Evolutionary conservation across 495 filamentous ascomycete genomes (phyloP).

Genomic region (Lichenothelia convexa): DNA sequence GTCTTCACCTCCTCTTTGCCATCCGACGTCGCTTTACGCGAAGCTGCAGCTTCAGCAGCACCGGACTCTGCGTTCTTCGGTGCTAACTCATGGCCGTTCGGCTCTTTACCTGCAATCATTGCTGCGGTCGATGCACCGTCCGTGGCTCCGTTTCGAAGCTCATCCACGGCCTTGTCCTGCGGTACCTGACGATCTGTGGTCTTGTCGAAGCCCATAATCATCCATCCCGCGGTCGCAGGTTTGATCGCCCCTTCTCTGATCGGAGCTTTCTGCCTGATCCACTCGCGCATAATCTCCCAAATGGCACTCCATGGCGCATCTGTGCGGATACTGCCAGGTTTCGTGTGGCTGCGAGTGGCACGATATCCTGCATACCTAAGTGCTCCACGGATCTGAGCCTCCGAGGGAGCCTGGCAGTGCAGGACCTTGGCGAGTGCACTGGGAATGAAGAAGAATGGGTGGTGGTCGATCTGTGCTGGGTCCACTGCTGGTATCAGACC

Average conservation of each 20-base stretch:
- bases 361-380: conserved; percentile 62
- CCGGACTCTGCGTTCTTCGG: conserved; percentile 8
- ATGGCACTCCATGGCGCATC: conserved; percentile 75
- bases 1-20: conserved; percentile 17
- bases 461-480: conserved; percentile 39
- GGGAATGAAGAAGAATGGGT: conserved; percentile 80
- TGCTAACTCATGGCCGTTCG: neutral
- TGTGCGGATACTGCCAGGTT: conserved; percentile 74
- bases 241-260: conserved; percentile 52
- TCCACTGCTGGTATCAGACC: conserved; percentile 12
- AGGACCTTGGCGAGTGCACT: conserved; percentile 50
- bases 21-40: conserved; percentile 3
- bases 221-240: conserved; percentile 47
- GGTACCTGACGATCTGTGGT: conserved; percentile 12
- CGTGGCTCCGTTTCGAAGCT: conserved; percentile 14
- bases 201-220: conserved; percentile 30
- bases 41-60: conserved; percentile 2
- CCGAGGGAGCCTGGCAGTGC: conserved; percentile 55
- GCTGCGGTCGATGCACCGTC: conserved; percentile 3
- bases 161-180: conserved; percentile 9
- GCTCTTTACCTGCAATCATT: neutral
- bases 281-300: conserved; percentile 90
- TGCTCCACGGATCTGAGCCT: conserved; percentile 59
- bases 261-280: conserved; percentile 58
- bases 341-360: conserved; percentile 67